Conservation (phyloP, 768 basidiomycete genomes). For the Exsudoporus frostii region DNA sequence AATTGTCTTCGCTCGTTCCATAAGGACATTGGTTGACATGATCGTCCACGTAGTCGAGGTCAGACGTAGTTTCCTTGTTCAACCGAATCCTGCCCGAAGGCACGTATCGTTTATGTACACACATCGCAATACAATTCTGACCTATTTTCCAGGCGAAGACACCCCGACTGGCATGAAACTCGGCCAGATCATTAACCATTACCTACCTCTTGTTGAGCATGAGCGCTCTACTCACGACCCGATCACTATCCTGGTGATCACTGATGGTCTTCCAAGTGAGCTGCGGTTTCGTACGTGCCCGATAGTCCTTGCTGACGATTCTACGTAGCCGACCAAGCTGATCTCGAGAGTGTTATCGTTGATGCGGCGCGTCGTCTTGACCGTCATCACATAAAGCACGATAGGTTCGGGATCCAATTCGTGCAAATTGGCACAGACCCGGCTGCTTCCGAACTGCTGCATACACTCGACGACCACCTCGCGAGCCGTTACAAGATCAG, state of each 20-base stretch:
- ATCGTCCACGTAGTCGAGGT: conserved; percentile 15
- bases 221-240: conserved; percentile 33
- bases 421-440: conserved; percentile 43
- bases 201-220: conserved; percentile 33
- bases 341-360: conserved; percentile 32
- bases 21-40: not conserved
- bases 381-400: conserved; percentile 29
- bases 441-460: conserved; percentile 38
- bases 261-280: conserved; percentile 40
- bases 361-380: conserved; percentile 40
- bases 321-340: conserved; percentile 26
- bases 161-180: conserved; percentile 40
- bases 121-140: not conserved
- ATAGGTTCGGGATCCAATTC: conserved; percentile 46
- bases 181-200: conserved; percentile 34
- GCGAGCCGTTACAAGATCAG: conserved; percentile 30
- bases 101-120: not conserved
- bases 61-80: conserved; percentile 24
- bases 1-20: not conserved
- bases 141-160: conserved; percentile 25
- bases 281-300: not conserved
- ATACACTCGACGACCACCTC: conserved; percentile 40
- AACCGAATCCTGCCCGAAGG: conserved; percentile 26
- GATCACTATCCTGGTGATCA: conserved; percentile 36
- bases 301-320: not conserved